Conservation (phyloP, 495 filamentous ascomycete genomes). For the Talaromyces thailandensis region DNA sequence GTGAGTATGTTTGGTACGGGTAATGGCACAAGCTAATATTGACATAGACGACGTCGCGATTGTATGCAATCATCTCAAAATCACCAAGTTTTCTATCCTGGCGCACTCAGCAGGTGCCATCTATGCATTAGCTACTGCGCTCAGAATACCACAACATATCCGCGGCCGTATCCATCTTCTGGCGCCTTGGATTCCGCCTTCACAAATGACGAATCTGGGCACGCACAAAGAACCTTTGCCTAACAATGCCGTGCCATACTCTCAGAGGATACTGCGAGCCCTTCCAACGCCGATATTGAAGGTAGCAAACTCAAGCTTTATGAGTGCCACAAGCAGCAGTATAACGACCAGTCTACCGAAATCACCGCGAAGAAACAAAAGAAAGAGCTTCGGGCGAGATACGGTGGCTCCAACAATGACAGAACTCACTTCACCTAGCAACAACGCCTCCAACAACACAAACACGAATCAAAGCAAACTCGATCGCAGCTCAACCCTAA, state of each 20-base stretch:
- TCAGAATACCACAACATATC: slow-evolving; percentile 94
- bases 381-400: slow-evolving; percentile 45
- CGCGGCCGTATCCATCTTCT: slow-evolving; percentile 90
- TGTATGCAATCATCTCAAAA: slow-evolving; percentile 85
- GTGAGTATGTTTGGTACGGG: slow-evolving; percentile 43
- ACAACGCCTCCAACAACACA: neutral
- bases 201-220: slow-evolving; percentile 82
- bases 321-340: slow-evolving; percentile 83
- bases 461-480: neutral
- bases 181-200: slow-evolving; percentile 96
- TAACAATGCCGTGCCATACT: slow-evolving; percentile 77
- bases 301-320: slow-evolving; percentile 89
- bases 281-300: slow-evolving; percentile 88
- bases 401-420: slow-evolving; percentile 15
- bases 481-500: neutral
- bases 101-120: slow-evolving; percentile 98
- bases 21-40: slow-evolving; percentile 9
- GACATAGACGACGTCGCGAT: slow-evolving; percentile 80
- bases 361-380: slow-evolving; percentile 53
- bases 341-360: slow-evolving; percentile 78
- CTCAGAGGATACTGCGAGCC: slow-evolving; percentile 82
- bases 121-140: slow-evolving; percentile 90
- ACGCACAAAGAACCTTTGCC: slow-evolving; percentile 67
- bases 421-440: slow-evolving; percentile 8
- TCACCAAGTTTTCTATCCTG: slow-evolving; percentile 93